Base-by-base conservation (phyloP, 73 alveolate species). In the Uronychia setigera region DNA sequence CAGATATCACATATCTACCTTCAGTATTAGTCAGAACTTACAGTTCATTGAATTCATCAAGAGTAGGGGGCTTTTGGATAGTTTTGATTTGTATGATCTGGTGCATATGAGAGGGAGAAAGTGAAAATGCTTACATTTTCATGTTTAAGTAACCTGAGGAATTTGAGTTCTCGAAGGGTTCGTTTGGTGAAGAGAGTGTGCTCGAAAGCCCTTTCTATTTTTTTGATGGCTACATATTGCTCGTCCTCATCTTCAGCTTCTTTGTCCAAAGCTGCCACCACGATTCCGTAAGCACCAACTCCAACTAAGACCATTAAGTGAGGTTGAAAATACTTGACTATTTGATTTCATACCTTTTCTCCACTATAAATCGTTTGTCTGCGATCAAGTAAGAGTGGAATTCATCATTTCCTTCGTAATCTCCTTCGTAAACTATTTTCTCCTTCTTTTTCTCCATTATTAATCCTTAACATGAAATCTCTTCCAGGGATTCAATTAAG, bases 211-310 rank as follows among this genome's bases (percentile, higher is more conserved):
- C 87, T 83, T 35, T 94, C 97, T 58, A 95, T 94, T 88, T 95
- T 94, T 78, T 95, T 94, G 26, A 95, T 90, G 5, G 97, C 98
- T 1, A 94, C 96, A 26, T 32, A 35, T 59, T 67, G 30, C 26
- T 86, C 74, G 30, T 57, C 84, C 25, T 74, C 85, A 29, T 29
- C 35, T 30, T 60, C 59, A 29, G 46, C 35, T 67, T 67, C 32
- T 5, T 67, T 26, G 29, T 94, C 97, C 46, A 76, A 85, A 13
- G 98, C 98, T 34, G 90, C 83, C 26, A 89, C 94, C 13, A 94
- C 98, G 31, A 92, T 81, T 0, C 98, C 98, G 76, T 94, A 94
- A 0, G 98, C 98, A 0, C 98, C 98, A 1, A 86, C 79, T 0
- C 96, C 96, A 57, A 92, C 67, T 46, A 19, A 19, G 67, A 46